Evolutionary conservation across 148 eudicot genomes (phyloP), one percentile per base, ranked within the genome.

Genomic region (Spergularia marina): DNA sequence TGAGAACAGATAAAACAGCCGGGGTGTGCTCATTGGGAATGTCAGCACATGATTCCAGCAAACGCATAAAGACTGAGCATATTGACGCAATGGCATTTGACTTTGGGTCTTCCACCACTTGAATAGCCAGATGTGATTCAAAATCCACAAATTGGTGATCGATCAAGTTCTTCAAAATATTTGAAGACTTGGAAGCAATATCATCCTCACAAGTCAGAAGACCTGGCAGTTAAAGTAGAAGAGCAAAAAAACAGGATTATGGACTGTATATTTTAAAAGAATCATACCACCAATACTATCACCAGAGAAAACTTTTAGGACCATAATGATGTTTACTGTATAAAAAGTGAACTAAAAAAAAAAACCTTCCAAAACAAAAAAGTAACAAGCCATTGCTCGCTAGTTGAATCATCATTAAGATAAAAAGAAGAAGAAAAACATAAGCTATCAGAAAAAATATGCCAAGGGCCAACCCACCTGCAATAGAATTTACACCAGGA

Each of bases 21-120:
- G 90, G 78, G 18, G 70, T 75, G 80, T 91, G 86, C 82, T 83
- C 86, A 79, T 84, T 88, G 61, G 92, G 90, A 79, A 85, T 75
- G 71, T 78, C 84, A 65, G 53, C 69, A 73, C 66, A 75, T 56
- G 79, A 67, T 59, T 72, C 82, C 44, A 91, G 84, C 81, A 84
- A 62, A 53, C 80, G 84, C 75, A 83, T 77, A 77, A 90, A 79
- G 61, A 76, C 77, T 25, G 86, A 78, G 73, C 98, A 91, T 40
- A 80, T 69, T 70, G 93, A 82, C 62, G 85, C 73, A 70, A 90
- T 66, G 53, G 84, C 83, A 58, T 69, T 79, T 71, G 89, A 81
- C 76, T 87, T 86, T 75, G 65, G 66, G 39, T 56, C 66, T 21
- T 34, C 41, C 77, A 56, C 77, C 65, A 77, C 76, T 70, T 83